phyloP scores from a whole-genome alignment of 225 moss, liverwort and hornwort species.

The Pseudoscleropodium purum region DNA sequence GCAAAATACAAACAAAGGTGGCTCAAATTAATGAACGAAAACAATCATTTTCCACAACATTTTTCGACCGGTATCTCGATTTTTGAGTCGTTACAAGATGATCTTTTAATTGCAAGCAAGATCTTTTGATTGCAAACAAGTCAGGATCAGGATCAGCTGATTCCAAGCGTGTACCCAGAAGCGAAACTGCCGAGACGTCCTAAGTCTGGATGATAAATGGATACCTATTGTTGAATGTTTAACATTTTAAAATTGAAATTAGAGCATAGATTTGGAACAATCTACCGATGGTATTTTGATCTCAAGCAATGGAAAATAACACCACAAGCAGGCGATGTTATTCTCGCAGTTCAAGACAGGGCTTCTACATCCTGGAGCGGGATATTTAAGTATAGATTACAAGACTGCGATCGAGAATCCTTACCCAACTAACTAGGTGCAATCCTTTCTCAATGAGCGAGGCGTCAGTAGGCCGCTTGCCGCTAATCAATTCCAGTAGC shows the following conservation, averaged over 20 bases:
- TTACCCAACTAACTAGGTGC: slow-evolving; percentile 46
- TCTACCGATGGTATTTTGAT: no score
- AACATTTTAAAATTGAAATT: background rate
- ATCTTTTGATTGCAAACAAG: background rate
- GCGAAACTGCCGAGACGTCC: background rate
- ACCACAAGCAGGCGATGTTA: no score
- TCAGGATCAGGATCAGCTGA: background rate
- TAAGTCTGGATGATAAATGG: background rate
- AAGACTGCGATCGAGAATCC: background rate
- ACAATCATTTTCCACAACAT: background rate
- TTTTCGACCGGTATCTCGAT: no score
- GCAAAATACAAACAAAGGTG: background rate
- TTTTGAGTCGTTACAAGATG: background rate
- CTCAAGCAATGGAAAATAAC: background rate
- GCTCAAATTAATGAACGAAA: background rate
- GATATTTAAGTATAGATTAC: background rate
- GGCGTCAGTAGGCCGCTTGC: slow-evolving; percentile 40
- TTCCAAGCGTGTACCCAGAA: background rate
- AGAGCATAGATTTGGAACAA: background rate
- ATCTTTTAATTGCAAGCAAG: background rate
- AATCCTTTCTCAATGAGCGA: slow-evolving; percentile 37
- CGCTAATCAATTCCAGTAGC: slow-evolving; percentile 34
- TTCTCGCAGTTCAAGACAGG: background rate
- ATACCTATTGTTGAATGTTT: background rate
- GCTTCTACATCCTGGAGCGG: background rate